A percentile compares a stretch with the other conserved stretches of the same genome.
These are phyloP conservation scores for Paracorniculantispora psalliotae DNA, from an alignment of 2,329 filamentous ascomycete species.

Conservation along the genomic window DNA sequence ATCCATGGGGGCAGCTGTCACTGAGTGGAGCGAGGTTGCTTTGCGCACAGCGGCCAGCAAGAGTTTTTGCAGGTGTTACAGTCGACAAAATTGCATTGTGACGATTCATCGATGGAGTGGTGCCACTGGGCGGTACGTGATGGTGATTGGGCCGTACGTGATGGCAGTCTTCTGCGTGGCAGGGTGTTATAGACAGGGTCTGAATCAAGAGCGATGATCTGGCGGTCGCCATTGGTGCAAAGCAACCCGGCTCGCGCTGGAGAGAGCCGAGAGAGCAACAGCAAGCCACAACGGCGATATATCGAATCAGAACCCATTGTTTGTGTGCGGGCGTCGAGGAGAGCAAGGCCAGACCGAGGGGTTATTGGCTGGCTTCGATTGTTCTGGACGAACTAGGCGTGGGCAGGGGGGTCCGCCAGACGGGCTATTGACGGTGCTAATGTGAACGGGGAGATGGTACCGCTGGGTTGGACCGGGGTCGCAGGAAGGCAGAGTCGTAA, in stretches of 20 bases:
- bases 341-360: background rate
- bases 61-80: background rate
- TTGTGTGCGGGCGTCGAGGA: background rate
- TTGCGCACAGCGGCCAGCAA: background rate
- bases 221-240: background rate
- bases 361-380: background rate
- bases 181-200: background rate
- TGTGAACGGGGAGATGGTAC: background rate
- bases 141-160: too few relatives aligned
- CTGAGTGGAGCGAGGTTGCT: background rate
- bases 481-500: background rate
- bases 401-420: background rate
- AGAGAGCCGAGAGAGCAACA: background rate
- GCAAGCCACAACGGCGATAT: slow-evolving; percentile 7
- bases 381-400: background rate
- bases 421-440: background rate
- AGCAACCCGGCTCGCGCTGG: background rate
- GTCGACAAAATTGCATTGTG: background rate
- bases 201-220: background rate
- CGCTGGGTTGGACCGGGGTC: background rate
- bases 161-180: background rate
- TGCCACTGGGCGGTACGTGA: too few relatives aligned
- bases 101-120: background rate
- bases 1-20: background rate
- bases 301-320: slow-evolving; percentile 4